Percentiles rank a stretch among this genome's conserved stretches.
phyloP scores from a whole-genome alignment of 495 filamentous ascomycete species.

The Penicillium verhagenii region DNA sequence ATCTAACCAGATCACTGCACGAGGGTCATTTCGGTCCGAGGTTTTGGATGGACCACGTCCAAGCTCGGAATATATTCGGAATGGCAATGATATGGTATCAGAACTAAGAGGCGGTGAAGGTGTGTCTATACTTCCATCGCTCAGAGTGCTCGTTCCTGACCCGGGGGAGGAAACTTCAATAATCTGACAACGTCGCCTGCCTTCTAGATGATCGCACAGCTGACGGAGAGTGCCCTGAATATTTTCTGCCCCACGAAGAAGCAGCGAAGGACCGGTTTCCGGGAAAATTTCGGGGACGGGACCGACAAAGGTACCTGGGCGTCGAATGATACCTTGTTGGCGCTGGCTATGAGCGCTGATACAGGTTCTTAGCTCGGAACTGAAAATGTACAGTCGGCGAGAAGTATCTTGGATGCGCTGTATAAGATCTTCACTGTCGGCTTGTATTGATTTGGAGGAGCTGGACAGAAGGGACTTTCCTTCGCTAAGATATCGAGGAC shows the following conservation, averaged over 20 bases:
- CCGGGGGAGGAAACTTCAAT: slow-evolving; percentile 19
- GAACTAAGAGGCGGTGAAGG: slow-evolving; percentile 1
- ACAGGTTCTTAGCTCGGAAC: slow-evolving; percentile 18
- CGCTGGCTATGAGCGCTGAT: slow-evolving; percentile 26
- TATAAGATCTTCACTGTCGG: slow-evolving; percentile 8
- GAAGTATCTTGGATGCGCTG: slow-evolving; percentile 23
- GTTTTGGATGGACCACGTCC: slow-evolving; percentile 22
- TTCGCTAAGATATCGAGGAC: slow-evolving; percentile 32
- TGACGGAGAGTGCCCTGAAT: slow-evolving; percentile 17
- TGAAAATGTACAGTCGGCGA: slow-evolving; percentile 7
- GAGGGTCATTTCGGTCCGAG: slow-evolving; percentile 21
- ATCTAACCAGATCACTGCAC: slow-evolving; percentile 36
- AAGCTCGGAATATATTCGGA: slow-evolving; percentile 32
- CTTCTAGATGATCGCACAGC: slow-evolving; percentile 14
- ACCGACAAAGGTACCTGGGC: slow-evolving; percentile 23
- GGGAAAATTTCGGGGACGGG: slow-evolving; percentile 26
- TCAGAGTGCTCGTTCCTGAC: slow-evolving; percentile 6
- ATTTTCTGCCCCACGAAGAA: slow-evolving; percentile 27
- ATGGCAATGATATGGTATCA: slow-evolving; percentile 15
- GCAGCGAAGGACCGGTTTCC: slow-evolving; percentile 28
- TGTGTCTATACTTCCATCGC: slow-evolving; percentile 12
- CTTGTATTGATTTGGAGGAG: background rate
- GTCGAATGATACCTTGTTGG: slow-evolving; percentile 25
- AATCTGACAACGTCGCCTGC: slow-evolving; percentile 10
- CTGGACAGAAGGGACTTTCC: slow-evolving; percentile 19